Conservation (phyloP, 108 stramenopile species). For the Parietichytrium sp. region DNA sequence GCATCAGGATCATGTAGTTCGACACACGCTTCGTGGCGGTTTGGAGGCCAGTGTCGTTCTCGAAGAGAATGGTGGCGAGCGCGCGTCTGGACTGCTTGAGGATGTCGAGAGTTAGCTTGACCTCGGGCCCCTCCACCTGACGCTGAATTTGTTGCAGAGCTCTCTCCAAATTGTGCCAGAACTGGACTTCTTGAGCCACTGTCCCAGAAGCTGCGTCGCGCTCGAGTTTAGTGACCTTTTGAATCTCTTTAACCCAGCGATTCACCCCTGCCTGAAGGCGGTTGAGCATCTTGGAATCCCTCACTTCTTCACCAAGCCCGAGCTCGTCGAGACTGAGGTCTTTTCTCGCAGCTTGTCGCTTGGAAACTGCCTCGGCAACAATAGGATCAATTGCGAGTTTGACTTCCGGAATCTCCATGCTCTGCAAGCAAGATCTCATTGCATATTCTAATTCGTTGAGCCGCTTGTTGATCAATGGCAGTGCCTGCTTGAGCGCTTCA, state of each 20-base stretch:
- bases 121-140: conserved; percentile 46
- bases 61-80: conserved; percentile 23
- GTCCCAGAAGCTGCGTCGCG: conserved; percentile 45
- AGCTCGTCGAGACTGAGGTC: neutral
- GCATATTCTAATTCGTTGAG: conserved; percentile 27
- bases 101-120: conserved; percentile 17
- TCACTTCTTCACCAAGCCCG: neutral
- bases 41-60: conserved; percentile 33
- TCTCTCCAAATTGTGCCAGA: conserved; percentile 52
- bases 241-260: conserved; percentile 57
- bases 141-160: conserved; percentile 51
- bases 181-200: conserved; percentile 54
- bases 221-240: conserved; percentile 52
- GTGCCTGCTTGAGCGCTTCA: conserved; percentile 24
- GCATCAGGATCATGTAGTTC: conserved; percentile 67
- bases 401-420: conserved; percentile 33
- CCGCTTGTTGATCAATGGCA: conserved; percentile 10
- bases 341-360: neutral
- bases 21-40: neutral
- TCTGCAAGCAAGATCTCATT: conserved; percentile 31
- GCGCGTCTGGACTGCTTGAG: neutral
- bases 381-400: conserved; percentile 8
- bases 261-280: conserved; percentile 48
- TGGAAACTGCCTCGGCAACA: neutral
- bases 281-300: conserved; percentile 11